Percentiles rank a stretch among this genome's conserved stretches.
phyloP scores from a whole-genome alignment of 2,329 filamentous ascomycete genomes.

The Penicillium sp. region DNA sequence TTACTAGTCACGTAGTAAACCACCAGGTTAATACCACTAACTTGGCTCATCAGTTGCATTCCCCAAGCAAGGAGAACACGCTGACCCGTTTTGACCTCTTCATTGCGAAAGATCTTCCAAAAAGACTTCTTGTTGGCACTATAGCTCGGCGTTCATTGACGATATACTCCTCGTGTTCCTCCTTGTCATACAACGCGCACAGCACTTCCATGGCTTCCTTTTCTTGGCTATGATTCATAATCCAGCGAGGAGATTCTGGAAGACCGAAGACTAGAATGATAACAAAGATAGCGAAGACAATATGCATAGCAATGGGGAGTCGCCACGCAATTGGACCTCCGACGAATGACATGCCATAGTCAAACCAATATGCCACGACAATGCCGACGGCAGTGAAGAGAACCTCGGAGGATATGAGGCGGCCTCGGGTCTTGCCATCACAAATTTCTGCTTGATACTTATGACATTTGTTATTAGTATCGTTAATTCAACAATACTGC shows the following conservation, averaged over 20 bases:
- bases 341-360: neutral
- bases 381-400: neutral
- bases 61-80: slow-evolving; percentile 54
- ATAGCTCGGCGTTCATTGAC: slow-evolving; percentile 33
- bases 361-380: neutral
- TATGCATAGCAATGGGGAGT: slow-evolving; percentile 32
- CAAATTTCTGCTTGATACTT: neutral
- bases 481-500: neutral
- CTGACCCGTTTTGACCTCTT: slow-evolving; percentile 48
- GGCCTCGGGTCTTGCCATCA: neutral
- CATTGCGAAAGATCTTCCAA: slow-evolving; percentile 49
- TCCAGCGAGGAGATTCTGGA: slow-evolving; percentile 32
- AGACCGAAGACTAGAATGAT: slow-evolving; percentile 34
- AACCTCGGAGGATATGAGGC: neutral
- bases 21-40: slow-evolving; percentile 21
- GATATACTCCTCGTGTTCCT: neutral
- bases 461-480: neutral
- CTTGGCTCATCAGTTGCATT: slow-evolving; percentile 23
- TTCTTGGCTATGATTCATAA: slow-evolving; percentile 20
- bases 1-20: slow-evolving; percentile 11
- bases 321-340: slow-evolving; percentile 19
- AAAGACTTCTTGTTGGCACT: slow-evolving; percentile 30
- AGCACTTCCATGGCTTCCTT: slow-evolving; percentile 18
- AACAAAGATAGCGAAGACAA: slow-evolving; percentile 30
- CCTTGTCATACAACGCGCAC: neutral